These are phyloP conservation scores for Penicilliopsis zonata DNA, from an alignment of 495 filamentous ascomycete species.

Conservation along the genomic window DNA sequence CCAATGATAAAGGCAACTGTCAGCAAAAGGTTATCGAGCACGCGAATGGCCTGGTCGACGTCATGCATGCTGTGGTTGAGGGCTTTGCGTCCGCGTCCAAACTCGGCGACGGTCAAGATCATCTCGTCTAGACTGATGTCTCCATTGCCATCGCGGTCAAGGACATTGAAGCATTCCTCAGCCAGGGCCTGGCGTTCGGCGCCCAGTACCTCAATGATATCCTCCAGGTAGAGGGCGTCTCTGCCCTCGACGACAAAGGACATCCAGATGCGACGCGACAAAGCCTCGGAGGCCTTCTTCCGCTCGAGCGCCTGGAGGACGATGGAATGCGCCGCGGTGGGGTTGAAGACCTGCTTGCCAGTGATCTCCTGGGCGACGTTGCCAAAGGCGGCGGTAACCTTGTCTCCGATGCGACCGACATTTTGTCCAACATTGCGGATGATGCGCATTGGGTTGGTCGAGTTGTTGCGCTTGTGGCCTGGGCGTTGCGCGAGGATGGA, in stretches of 20 bases:
- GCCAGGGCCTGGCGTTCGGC: conserved; percentile 57
- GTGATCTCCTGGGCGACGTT: conserved; percentile 90
- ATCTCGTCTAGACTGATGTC: conserved; percentile 94
- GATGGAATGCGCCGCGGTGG: conserved; percentile 74
- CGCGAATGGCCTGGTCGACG: conserved; percentile 86
- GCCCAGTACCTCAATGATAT: conserved; percentile 81
- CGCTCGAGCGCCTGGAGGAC: conserved; percentile 83
- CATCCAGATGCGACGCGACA: conserved; percentile 94
- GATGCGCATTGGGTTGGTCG: conserved; percentile 62
- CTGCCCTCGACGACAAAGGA: conserved; percentile 88
- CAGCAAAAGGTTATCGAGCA: conserved; percentile 73
- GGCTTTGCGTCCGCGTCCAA: conserved; percentile 70
- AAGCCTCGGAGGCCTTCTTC: conserved; percentile 66
- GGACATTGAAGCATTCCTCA: conserved; percentile 63
- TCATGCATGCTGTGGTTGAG: conserved; percentile 91
- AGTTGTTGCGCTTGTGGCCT: conserved; percentile 39
- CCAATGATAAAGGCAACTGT: conserved; percentile 68
- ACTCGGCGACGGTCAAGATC: conserved; percentile 73
- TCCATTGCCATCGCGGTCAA: conserved; percentile 85
- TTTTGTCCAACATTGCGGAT: conserved; percentile 52
- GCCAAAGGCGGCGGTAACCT: conserved; percentile 84
- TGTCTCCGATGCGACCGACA: conserved; percentile 76
- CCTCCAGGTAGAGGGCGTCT: conserved; percentile 65
- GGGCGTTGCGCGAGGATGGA: conserved; percentile 49
- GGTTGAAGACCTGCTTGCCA: conserved; percentile 88